Base-by-base conservation (phyloP, 345 rosid species). In the Balakata baccata region DNA sequence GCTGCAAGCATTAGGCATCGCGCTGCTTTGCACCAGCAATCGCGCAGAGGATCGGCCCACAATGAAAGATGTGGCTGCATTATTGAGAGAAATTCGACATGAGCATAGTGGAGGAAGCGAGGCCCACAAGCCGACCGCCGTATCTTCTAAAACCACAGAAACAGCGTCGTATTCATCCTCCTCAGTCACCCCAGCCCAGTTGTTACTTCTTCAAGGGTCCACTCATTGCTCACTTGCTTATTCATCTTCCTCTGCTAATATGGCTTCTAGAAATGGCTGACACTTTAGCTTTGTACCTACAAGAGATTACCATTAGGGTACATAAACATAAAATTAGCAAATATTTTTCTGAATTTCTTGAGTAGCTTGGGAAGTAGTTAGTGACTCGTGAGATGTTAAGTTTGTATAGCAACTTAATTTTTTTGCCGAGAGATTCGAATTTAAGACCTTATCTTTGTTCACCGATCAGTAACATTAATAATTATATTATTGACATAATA, bases 31-130 rank as follows among this genome's bases (percentile, higher is more conserved):
- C 79, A 89, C 92, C 0, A 90, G 89, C 83, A 89, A 82, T 69
- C 86, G 89, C 8, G 73, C 87, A 2, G 88, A 87, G 3, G 97
- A 94, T 64, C 96, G 97, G 1, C 98, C 98, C n/a, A 79, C 89
- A 17, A 92, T 92, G 96, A 94, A 91, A 79, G 98, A 94, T 38
- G 96, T 92, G 18, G 96, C 90, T 6, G 97, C 88, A 5, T 75
- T 94, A 56, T 75, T 92, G 58, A 85, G 72, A 52, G 97, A 88
- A 77, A 89, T 94, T 34, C 87, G 86, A 14, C 89, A 90, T 9
- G 94, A 86, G 12, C 74, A 80, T 9, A 0, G 53, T 1, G 18
- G 9, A 0, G 86, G 83, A 5, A 52, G 62, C 45, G 88, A 84
- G 56, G 66, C 74, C 77, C 82, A 82, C 76, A 89, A 84, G 75